Conservation (phyloP, 2,329 filamentous ascomycete species). For the Harringtonia aguacate region DNA sequence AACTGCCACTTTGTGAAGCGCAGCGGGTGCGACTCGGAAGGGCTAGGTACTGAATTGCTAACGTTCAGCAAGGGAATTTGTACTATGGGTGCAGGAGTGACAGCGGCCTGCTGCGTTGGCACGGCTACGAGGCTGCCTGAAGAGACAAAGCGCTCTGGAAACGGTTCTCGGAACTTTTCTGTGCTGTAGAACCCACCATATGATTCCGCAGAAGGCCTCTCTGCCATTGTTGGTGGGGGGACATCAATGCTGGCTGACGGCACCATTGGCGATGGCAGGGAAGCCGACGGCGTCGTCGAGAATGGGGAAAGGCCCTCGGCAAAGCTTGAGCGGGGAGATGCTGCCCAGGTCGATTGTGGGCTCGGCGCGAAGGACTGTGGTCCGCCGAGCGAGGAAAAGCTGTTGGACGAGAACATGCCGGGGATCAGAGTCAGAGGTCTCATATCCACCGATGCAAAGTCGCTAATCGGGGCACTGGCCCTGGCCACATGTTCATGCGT, state of each 20-base stretch:
- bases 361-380: background rate
- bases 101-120: background rate
- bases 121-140: no score
- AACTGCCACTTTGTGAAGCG: slow-evolving; percentile 48
- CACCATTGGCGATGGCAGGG: background rate
- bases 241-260: background rate
- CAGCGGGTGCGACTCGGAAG: slow-evolving; percentile 24
- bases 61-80: no score
- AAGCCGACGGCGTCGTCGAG: background rate
- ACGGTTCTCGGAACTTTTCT: no score
- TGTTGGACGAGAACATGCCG: slow-evolving; percentile 26
- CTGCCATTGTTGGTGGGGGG: no score
- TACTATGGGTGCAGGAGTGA: no score
- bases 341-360: no score
- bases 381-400: background rate
- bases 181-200: no score
- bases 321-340: slow-evolving; percentile 13
- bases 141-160: no score
- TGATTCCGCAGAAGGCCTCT: no score
- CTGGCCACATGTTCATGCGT: slow-evolving; percentile 33
- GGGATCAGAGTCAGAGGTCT: slow-evolving; percentile 36
- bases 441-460: slow-evolving; percentile 32
- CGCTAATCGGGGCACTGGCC: slow-evolving; percentile 27
- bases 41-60: no score
- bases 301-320: slow-evolving; percentile 14